Evolutionary conservation across 805 yeast species (phyloP), one percentile per base, ranked within the genome.

Genomic region (Saccharomycopsis fodiens): DNA sequence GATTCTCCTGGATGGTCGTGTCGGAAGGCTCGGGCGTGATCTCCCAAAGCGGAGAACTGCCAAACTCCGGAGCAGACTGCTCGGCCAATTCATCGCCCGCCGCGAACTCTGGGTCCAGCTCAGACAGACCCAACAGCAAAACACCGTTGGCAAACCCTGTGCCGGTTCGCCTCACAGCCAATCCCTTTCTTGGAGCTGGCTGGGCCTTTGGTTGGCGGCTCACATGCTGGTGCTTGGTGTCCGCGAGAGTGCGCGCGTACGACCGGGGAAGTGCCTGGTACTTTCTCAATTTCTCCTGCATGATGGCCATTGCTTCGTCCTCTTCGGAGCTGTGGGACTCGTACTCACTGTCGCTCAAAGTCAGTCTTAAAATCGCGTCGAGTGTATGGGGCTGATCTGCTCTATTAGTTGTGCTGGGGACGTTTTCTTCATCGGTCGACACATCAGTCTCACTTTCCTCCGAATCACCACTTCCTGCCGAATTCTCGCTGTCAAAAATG

Each of bases 201-300:
- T 22, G 34, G n/a, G 15, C 23, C 19, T 25, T 25, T 4, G 16
- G 27, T 10, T 8, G 40, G 34, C 32, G 2, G 4, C 12, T 20
- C 5, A 15, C 36, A 29, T 30, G 20, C 17, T 35, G 8, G 10
- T 12, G 29, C 34, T 17, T 20, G 5, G 21, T 12, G 21, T 32
- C 15, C 15, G 17, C 20, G 7, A 32, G 20, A 32, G 36, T 32
- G 15, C 51, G 39, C 16, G 44, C 23, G 31, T 48, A 48, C 13
- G 52, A 48, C 23, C 31, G 41, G 2, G 52, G 52, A 13, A 48
- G 30, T n/a, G 45, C 52, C 12, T 41, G 46, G 4, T 37, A 42
- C 31, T 31, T 48, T 21, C 48, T 35, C n/a, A 48, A 21, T 34
- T 45, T 48, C 31, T 38, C 37, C 39, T 38, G 35, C 10, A 47